Conservation (phyloP, 805 yeast species). For the Candida arabinofermentans region DNA sequence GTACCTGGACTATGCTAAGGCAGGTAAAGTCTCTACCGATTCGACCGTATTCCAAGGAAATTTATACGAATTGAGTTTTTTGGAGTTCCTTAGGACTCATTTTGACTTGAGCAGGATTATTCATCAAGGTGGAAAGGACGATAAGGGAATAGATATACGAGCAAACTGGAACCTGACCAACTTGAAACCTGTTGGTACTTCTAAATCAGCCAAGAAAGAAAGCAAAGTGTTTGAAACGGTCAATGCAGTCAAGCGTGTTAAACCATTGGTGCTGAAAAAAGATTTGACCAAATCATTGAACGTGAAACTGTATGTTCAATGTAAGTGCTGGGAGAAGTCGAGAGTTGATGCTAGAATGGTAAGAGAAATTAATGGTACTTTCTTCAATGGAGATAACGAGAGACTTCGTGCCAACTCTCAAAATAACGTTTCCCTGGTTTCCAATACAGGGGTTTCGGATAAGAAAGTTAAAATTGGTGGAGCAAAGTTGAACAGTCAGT, state of each 20-base stretch:
- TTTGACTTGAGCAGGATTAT: constrained; percentile 36
- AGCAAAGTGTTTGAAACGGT: constrained; percentile 16
- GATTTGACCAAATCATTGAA: constrained; percentile 21
- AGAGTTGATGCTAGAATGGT: constrained; percentile 43
- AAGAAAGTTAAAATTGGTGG: too few species aligned
- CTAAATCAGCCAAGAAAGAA: constrained; percentile 3
- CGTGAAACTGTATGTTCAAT: constrained; percentile 47
- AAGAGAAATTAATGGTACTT: constrained; percentile 53
- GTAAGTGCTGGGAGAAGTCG: constrained; percentile 42
- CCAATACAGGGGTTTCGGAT: too few species aligned
- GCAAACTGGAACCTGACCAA: constrained; percentile 46
- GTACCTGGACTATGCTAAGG: constrained; percentile 30
- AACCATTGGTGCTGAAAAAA: constrained; percentile 22
- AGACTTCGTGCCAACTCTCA: too few species aligned
- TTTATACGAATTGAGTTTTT: constrained; percentile 46
- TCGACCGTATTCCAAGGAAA: constrained; percentile 54
- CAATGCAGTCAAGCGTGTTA: constrained; percentile 22
- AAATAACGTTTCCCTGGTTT: too few species aligned
- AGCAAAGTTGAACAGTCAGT: constrained; percentile 5
- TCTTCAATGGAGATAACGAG: constrained; percentile 26
- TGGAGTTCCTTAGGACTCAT: constrained; percentile 34
- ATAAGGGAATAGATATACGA: constrained; percentile 52
- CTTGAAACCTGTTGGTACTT: not conserved
- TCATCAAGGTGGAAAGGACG: constrained; percentile 53
- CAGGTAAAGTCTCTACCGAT: constrained; percentile 37